phyloP scores from a whole-genome alignment of 768 basidiomycete species.

The Hemileccinum impolitum region DNA sequence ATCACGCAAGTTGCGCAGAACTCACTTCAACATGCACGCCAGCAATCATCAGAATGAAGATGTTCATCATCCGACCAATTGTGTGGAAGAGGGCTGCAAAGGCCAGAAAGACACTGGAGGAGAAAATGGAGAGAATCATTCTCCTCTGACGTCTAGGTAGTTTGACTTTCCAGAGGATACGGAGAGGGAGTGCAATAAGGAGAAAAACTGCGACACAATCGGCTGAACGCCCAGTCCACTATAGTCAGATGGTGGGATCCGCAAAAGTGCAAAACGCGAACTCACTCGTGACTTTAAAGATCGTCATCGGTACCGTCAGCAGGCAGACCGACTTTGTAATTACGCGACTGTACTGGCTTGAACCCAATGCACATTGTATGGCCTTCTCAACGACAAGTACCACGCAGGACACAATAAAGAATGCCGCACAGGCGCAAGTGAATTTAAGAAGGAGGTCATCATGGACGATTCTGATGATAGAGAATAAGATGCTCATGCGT shows the following conservation, averaged over 20 bases:
- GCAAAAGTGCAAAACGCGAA: no score
- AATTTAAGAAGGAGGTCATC: background rate
- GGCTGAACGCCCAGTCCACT: background rate
- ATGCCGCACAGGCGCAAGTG: background rate
- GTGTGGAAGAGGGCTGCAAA: background rate
- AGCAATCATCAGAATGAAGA: background rate
- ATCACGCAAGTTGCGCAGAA: background rate
- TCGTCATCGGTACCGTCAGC: no score
- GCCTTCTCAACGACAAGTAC: no score
- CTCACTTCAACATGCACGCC: background rate
- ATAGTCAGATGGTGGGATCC: no score
- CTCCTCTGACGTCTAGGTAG: slow-evolving; percentile 16
- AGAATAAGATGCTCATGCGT: slow-evolving; percentile 12
- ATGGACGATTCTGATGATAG: slow-evolving; percentile 1
- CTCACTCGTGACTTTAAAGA: no score
- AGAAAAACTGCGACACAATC: slow-evolving; percentile 7
- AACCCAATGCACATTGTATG: background rate
- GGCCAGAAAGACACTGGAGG: slow-evolving; percentile 14
- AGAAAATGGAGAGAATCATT: slow-evolving; percentile 21
- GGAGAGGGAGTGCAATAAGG: slow-evolving; percentile 9
- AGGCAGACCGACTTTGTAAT: no score
- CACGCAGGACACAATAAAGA: background rate
- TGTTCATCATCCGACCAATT: background rate
- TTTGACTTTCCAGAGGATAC: slow-evolving; percentile 20
- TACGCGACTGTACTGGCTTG: no score